Percentiles rank a stretch among this genome's conserved stretches.
Evolutionary conservation across 371 early-diverging fungal species (phyloP).

Genomic region (Phascolomyces articulosus): DNA sequence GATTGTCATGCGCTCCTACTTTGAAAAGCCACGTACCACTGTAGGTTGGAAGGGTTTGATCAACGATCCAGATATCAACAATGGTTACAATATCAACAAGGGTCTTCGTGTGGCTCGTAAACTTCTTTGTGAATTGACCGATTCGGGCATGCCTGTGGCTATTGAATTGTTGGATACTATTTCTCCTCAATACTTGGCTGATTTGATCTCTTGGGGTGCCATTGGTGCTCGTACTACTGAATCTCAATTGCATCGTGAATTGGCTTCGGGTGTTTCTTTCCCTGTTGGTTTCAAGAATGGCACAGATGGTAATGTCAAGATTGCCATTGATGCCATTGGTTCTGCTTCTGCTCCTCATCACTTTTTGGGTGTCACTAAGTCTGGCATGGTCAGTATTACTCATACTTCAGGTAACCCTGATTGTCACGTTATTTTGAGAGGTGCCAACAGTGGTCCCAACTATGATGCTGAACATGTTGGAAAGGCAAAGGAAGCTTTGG

Average conservation of each 20-base stretch:
- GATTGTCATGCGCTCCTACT: constrained; percentile 93
- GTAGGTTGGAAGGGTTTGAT: constrained; percentile 96
- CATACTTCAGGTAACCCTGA: constrained; percentile 84
- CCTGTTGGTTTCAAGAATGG: constrained; percentile 98
- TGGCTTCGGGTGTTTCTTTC: constrained; percentile 91
- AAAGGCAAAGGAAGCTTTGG: constrained; percentile 53
- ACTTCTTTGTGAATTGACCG: constrained; percentile 74
- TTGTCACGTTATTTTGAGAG: constrained; percentile 63
- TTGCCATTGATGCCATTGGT: constrained; percentile 92
- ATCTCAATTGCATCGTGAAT: constrained; percentile 92
- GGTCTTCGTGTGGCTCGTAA: constrained; percentile 86
- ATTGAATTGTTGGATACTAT: constrained; percentile 93
- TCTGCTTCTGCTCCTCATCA: constrained; percentile 86
- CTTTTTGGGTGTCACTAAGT: constrained; percentile 93
- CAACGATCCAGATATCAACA: constrained; percentile 88
- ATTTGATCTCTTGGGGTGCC: constrained; percentile 93
- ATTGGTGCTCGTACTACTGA: constrained; percentile 96
- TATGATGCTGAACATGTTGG: constrained; percentile 70
- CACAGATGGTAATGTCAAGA: constrained; percentile 84
- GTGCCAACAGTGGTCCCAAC: constrained; percentile 86
- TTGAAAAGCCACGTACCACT: constrained; percentile 95
- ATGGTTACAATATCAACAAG: constrained; percentile 88
- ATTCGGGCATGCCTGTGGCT: constrained; percentile 86
- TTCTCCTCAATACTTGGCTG: constrained; percentile 92
- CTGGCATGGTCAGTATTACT: constrained; percentile 90